phyloP scores from a whole-genome alignment of 2,329 filamentous ascomycete genomes.

The Ascochyta koolunga region DNA sequence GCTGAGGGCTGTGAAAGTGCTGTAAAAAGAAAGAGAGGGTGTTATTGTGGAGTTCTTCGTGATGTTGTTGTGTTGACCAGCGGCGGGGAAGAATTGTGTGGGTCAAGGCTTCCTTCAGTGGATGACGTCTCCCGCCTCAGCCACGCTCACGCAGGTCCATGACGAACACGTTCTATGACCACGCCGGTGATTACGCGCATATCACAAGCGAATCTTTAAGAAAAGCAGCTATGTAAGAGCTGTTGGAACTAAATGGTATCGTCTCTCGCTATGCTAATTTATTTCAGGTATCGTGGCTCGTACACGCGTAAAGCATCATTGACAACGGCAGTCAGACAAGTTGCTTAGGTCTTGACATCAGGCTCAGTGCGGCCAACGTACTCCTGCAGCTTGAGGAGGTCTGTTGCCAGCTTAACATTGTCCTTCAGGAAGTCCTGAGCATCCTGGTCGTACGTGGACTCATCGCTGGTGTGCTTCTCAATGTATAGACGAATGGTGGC shows the following conservation, averaged over 20 bases:
- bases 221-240: neutral
- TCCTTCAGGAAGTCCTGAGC: constrained; percentile 94
- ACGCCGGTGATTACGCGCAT: neutral
- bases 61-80: constrained; percentile 14
- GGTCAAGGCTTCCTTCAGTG: constrained; percentile 6
- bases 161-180: neutral
- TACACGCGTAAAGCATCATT: constrained; percentile 10
- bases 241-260: constrained; percentile 11
- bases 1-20: neutral
- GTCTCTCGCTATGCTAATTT: constrained; percentile 16
- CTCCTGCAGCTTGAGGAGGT: constrained; percentile 90
- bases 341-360: constrained; percentile 86
- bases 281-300: constrained; percentile 18
- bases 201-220: neutral
- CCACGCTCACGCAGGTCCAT: constrained; percentile 13
- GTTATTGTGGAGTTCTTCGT: neutral
- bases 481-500: constrained; percentile 97
- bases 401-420: constrained; percentile 83
- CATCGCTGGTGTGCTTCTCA: constrained; percentile 89
- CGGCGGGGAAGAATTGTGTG: constrained; percentile 8
- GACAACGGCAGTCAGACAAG: neutral
- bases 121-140: constrained; percentile 14
- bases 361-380: constrained; percentile 90
- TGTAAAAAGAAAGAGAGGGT: neutral
- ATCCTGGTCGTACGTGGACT: constrained; percentile 76